Evolutionary conservation across 768 basidiomycete species (phyloP).

Genomic region (Boletus fagicola): DNA sequence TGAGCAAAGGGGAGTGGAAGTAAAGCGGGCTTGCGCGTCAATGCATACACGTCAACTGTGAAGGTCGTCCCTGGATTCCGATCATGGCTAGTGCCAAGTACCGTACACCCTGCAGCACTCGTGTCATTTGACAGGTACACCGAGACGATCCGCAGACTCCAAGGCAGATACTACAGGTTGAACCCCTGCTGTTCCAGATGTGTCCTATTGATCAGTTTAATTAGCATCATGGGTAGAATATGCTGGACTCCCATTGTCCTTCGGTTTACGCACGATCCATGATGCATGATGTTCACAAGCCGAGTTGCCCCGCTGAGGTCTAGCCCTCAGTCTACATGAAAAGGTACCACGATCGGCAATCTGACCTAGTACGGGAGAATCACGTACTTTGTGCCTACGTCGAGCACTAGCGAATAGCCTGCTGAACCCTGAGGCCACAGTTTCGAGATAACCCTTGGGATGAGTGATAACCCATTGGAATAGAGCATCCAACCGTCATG

Average conservation of each 20-base stretch:
- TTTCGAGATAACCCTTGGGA: neutral
- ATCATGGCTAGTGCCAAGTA: neutral
- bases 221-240: neutral
- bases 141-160: neutral
- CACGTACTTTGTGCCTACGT: constrained; percentile 7
- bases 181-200: neutral
- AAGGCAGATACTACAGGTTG: neutral
- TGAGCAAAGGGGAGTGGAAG: neutral
- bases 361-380: neutral
- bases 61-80: constrained; percentile 3
- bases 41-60: neutral
- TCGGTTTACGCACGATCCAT: neutral
- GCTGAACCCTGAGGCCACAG: neutral
- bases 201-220: neutral
- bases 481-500: neutral
- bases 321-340: constrained; percentile 1
- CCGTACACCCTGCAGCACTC: neutral
- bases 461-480: neutral
- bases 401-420: no score
- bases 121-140: neutral
- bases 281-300: no score
- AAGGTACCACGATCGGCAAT: neutral
- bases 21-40: neutral
- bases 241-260: neutral
- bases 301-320: neutral